Percentiles rank a stretch among this genome's conserved stretches.
phyloP scores from a whole-genome alignment of 1,284 basidiomycete species.

The Cryptococcus sp. region DNA sequence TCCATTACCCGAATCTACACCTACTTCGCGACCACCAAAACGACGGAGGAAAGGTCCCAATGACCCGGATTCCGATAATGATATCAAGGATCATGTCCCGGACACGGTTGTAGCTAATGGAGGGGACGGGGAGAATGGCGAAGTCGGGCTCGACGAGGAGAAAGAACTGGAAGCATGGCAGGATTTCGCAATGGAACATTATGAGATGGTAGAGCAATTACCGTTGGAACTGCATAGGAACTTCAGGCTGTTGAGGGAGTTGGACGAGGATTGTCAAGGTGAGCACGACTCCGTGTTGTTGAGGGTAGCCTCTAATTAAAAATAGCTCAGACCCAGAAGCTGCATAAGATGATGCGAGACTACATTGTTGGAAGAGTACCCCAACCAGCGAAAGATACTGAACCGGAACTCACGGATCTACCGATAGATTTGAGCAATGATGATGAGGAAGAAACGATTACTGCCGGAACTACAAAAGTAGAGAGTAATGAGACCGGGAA shows the following conservation, averaged over 20 bases:
- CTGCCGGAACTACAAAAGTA: background rate
- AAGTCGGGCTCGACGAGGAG: conserved; percentile 13
- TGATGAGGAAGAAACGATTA: background rate
- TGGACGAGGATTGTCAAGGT: conserved; percentile 71
- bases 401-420: background rate
- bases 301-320: background rate
- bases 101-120: background rate
- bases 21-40: background rate
- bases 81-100: conserved; percentile 1
- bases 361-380: conserved; percentile 21
- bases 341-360: conserved; percentile 32
- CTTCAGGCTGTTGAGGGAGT: conserved; percentile 70
- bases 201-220: conserved; percentile 79
- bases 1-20: background rate
- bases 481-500: background rate
- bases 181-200: conserved; percentile 69
- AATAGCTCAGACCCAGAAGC: conserved; percentile 33
- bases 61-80: background rate
- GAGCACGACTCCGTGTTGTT: conserved; percentile 20
- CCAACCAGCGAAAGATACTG: background rate
- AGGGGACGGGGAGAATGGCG: background rate
- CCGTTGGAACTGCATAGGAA: conserved; percentile 78
- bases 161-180: conserved; percentile 61
- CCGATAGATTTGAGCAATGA: too few species aligned
- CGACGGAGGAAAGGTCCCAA: background rate